These are phyloP conservation scores for Podospora pseudopauciseta DNA, from an alignment of 495 filamentous ascomycete genomes.

Conservation along the genomic window DNA sequence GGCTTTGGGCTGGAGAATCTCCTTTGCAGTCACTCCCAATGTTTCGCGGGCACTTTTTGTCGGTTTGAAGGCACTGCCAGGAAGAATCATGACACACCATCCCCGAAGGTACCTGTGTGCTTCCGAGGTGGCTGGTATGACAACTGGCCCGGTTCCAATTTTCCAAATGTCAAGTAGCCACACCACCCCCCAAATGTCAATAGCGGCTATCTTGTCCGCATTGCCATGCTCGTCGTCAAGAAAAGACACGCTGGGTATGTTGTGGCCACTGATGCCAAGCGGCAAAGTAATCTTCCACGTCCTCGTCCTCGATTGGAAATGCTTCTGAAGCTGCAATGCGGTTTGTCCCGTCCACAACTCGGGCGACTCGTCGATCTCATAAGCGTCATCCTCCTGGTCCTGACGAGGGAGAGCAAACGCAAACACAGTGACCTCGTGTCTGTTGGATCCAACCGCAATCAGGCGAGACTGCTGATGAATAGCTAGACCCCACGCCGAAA, in stretches of 20 bases:
- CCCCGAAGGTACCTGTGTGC: conserved; percentile 23
- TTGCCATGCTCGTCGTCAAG: conserved; percentile 60
- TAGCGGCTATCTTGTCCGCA: conserved; percentile 64
- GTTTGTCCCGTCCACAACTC: conserved; percentile 16
- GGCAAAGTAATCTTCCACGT: conserved; percentile 43
- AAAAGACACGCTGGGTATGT: conserved; percentile 80
- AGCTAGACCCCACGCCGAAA: conserved; percentile 86
- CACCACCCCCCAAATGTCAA: conserved; percentile 65
- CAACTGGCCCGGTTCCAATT: conserved; percentile 17
- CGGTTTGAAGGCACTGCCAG: conserved; percentile 40
- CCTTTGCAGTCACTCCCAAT: conserved; percentile 29
- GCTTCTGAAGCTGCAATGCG: conserved; percentile 27
- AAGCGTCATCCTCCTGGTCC: conserved; percentile 1
- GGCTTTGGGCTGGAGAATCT: conserved; percentile 15
- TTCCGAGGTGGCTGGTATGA: background rate
- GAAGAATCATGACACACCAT: conserved; percentile 49
- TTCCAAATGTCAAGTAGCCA: conserved; percentile 66
- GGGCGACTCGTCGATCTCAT: conserved; percentile 17
- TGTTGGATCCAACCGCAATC: conserved; percentile 79
- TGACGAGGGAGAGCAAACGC: conserved; percentile 61
- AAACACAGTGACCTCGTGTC: conserved; percentile 61
- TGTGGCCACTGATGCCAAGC: conserved; percentile 39
- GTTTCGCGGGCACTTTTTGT: conserved; percentile 30
- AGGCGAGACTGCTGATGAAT: conserved; percentile 74
- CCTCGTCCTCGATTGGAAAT: conserved; percentile 33